phyloP scores from a whole-genome alignment of 192 early-diverging fungal genomes.

The Coemansia aciculifera region DNA sequence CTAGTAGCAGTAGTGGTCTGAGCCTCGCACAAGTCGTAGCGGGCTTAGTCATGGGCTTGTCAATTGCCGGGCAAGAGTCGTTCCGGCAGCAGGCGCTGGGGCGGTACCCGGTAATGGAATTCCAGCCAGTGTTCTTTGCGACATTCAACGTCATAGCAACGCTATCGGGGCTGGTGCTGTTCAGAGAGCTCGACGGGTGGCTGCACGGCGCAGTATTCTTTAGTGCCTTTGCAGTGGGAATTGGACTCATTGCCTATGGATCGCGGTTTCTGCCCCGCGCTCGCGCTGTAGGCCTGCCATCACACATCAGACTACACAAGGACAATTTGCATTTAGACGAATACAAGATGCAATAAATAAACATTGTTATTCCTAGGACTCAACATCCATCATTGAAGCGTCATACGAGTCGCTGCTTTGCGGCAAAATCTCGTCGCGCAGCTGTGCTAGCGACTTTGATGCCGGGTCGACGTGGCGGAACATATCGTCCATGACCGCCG shows the following conservation, averaged over 20 bases:
- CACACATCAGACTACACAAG: conserved; percentile 49
- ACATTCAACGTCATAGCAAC: conserved; percentile 52
- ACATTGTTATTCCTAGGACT: background rate
- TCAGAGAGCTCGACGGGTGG: conserved; percentile 44
- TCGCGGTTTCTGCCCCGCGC: conserved; percentile 46
- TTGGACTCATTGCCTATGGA: conserved; percentile 42
- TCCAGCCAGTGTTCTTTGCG: conserved; percentile 57
- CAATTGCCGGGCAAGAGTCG: conserved; percentile 53
- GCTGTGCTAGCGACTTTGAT: conserved; percentile 26
- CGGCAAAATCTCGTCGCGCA: conserved; percentile 29
- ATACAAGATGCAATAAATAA: conserved; percentile 1
- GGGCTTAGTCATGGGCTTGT: conserved; percentile 28
- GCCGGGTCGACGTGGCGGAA: conserved; percentile 40
- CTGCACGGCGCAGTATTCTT: conserved; percentile 35
- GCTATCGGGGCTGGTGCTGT: conserved; percentile 43
- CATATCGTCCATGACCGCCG: conserved; percentile 38
- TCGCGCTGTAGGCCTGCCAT: conserved; percentile 35
- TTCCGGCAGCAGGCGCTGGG: conserved; percentile 55
- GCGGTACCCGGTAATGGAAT: conserved; percentile 46
- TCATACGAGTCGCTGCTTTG: background rate
- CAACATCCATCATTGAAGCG: background rate
- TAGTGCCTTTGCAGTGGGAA: conserved; percentile 31
- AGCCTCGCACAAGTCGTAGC: conserved; percentile 18
- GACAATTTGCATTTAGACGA: conserved; percentile 36
- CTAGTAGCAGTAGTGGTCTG: background rate